Conservation (phyloP, 495 filamentous ascomycete genomes). For the Penicillium longicatenatum region DNA sequence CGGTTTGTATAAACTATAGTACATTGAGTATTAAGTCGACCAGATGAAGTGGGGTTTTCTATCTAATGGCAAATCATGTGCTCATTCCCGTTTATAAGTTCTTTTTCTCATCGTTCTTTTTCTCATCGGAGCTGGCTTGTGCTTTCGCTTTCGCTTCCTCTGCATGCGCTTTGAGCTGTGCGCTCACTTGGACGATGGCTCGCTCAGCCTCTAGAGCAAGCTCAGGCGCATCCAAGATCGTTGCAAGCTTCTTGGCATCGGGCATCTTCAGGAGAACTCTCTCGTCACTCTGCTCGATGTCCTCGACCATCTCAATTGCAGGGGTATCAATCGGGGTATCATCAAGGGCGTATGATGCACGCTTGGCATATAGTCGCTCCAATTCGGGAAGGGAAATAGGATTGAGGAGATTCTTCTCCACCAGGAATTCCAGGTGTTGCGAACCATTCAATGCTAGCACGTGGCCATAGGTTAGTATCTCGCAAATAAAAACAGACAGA, state of each 20-base stretch:
- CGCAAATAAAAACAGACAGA: constrained; percentile 25
- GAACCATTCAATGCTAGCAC: constrained; percentile 72
- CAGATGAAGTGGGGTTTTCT: neutral
- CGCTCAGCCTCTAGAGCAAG: constrained; percentile 87
- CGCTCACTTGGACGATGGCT: constrained; percentile 84
- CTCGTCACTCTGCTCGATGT: constrained; percentile 52
- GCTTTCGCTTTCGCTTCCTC: constrained; percentile 30
- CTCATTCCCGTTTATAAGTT: constrained; percentile 17
- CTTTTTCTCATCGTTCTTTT: constrained; percentile 36
- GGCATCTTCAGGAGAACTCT: constrained; percentile 60
- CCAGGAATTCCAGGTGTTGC: constrained; percentile 78
- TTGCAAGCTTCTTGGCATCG: constrained; percentile 63
- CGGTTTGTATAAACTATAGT: constrained; percentile 1
- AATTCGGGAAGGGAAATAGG: constrained; percentile 63
- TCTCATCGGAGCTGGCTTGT: constrained; percentile 28
- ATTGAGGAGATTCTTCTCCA: constrained; percentile 68
- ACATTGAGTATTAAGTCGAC: constrained; percentile 1
- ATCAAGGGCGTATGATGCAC: constrained; percentile 31
- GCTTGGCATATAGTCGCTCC: constrained; percentile 69
- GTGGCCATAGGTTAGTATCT: constrained; percentile 10
- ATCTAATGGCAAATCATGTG: neutral
- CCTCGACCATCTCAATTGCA: constrained; percentile 38
- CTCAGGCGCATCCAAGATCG: constrained; percentile 74
- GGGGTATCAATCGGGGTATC: constrained; percentile 24
- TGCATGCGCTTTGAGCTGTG: constrained; percentile 57